These are phyloP conservation scores for Xerocomus cyaneibrunnescens DNA, from an alignment of 1,284 basidiomycete species.

Conservation along the genomic window DNA sequence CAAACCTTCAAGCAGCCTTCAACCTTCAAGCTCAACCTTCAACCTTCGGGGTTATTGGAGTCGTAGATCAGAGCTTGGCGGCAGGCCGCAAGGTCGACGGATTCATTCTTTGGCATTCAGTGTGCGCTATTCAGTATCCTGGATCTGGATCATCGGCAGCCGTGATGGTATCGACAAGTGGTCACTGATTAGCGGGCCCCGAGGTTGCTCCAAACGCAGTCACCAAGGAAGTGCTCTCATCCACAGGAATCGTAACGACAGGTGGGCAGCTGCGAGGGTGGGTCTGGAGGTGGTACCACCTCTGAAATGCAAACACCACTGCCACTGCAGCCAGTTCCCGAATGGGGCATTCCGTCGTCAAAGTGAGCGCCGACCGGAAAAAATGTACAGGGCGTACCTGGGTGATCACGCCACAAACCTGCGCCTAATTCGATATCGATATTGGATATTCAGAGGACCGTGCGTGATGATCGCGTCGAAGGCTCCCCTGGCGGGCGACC, in stretches of 20 bases:
- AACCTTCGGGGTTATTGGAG: neutral
- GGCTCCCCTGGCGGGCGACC: neutral
- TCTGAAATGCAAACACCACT: neutral
- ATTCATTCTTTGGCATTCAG: neutral
- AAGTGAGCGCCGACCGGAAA: neutral
- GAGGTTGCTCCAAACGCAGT: neutral
- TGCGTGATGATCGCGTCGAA: constrained; percentile 18
- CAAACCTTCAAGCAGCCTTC: neutral
- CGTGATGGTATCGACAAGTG: neutral
- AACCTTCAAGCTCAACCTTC: neutral
- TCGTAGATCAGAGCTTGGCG: neutral
- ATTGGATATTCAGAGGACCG: neutral
- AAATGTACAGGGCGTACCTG: neutral
- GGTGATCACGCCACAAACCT: neutral
- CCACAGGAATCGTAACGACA: neutral
- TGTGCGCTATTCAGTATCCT: neutral
- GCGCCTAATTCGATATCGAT: neutral
- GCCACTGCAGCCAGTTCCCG: neutral
- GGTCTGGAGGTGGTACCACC: neutral
- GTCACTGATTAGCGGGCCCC: neutral
- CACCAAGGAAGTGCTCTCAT: neutral
- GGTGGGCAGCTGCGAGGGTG: neutral
- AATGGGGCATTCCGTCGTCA: neutral
- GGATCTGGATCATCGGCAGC: constrained; percentile 2
- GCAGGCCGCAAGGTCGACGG: neutral